Base-by-base conservation (phyloP, 1,284 basidiomycete species). In the Erythrobasidium hasegawianum region DNA sequence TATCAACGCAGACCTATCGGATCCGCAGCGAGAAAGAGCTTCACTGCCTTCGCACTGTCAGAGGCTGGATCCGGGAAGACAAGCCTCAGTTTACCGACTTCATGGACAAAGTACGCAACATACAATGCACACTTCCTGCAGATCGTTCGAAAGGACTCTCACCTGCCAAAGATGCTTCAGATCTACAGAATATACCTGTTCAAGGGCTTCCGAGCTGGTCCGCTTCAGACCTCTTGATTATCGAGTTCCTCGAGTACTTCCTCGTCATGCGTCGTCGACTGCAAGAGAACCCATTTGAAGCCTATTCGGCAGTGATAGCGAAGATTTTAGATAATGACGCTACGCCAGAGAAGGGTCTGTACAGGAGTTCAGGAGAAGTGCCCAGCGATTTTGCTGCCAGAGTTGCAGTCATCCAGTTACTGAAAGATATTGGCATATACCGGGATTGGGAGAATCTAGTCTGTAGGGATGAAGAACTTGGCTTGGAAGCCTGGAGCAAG, bases 391-490 rank as follows among this genome's bases (percentile, higher is more conserved):
- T 60, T 7, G 22, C 64, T 52, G 45, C 39, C 22, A 40, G 62
- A 16, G 43, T 49, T 20, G 41, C 79, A 9, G 75, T 82, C 9
- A 79, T 81, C 57, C 75, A 78, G 59, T 75, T 86, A 18, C 78
- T 93, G 24, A 74, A 83, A 18, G 83, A 87, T 47, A 74, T 93
- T 14, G 90, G 91, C 14, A 81, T 86, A 1, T 73, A 88, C 14
- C 81, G 86, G 2, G 85, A 87, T 1, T 90, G 87, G 88, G 85
- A 90, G 67, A 86, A 89, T 70, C 71, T 82, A 2, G 68, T 70
- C 20, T 57, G 69, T 41, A 64, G 70, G 14, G 60, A 67, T 55
- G 56, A 64, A 33, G 71, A 74, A 20, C 73, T 79, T 3, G 77
- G 80, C 75, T 13, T 76, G 60, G 26, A 56, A 0, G 57, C 74